Base-by-base conservation (phyloP, 768 basidiomycete genomes). In the Atractiella rhizophila region DNA sequence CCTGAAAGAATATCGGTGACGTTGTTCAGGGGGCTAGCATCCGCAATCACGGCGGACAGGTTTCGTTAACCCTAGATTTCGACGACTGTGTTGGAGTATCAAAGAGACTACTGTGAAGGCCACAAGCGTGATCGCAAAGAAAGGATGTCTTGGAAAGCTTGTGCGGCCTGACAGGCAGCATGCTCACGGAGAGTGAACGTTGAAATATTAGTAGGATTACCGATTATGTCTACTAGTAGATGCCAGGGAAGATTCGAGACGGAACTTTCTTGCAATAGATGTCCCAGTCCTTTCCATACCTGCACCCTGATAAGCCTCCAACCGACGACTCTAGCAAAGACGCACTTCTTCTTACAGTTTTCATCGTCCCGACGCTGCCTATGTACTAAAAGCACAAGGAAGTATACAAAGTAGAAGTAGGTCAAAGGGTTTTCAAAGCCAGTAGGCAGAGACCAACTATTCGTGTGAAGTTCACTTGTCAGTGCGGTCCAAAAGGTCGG, bases 381-480 rank as follows among this genome's bases (percentile, higher is more conserved):
- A 60, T 96, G 91, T 26, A 83, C 64, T 44, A 98, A 74, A 20
- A 98, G 68, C 27, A 91, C 68, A 3, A 68, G 64, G 51, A 98
- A 96, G 63, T 91, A 96, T 44, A 65, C 55, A 23, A 79, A 69
- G 54, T 96, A 96, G 64, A 86, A 98, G 63, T 94, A 86, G 5
- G 91, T 86, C 56, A 96, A 69, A 19, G 86, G 88, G 0, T 83
- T 85, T 33, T 71, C 64, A 59, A 91, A 81, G 4, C 80, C 82
- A 1, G 81, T 86, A 0, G 86, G 78, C 15, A 94, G 67, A 40
- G 74, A 91, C 86, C 88, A 96, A 0, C n/a, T n/a, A 83, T 77
- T 33, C 81, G 59, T 19, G 72, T 74, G 78, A 91, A 91, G 43
- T 88, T 58, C 49, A 83, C 65, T 54, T 40, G 37, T 20, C 38